Base-by-base conservation (phyloP, 129 eudicot genomes). In the Tanacetum coccineum region DNA sequence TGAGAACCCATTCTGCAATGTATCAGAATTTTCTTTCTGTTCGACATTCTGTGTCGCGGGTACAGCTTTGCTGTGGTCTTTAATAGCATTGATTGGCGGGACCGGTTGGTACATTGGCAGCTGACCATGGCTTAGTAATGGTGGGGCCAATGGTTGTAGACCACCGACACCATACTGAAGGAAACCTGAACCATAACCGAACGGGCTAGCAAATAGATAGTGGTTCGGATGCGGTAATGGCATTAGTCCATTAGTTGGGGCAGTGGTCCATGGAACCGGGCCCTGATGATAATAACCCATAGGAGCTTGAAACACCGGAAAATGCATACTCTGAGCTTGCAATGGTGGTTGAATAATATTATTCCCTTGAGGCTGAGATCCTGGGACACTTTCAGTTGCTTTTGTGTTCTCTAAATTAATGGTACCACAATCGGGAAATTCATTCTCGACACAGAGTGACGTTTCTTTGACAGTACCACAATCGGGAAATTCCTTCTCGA, bases 151-250 rank as follows among this genome's bases (percentile, higher is more conserved):
- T 54, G 80, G 88, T 51, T 82, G 96, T 13, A 81, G 56, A 60
- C 80, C 70, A 40, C 86, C 83, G 14, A 74, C 71, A 57, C 88
- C 82, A 76, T 80, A 92, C 60, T 68, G 95, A 83, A 85, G 69
- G 74, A 75, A 80, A 52, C 19, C 81, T 60, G 81, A 18, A 45
- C 84, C 75, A 52, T 79, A 88, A 21, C 87, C 84, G 42, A 72
- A 81, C 15, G 87, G 86, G 76, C 86, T 82, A 8, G 96, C 26
- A 54, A 80, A 78, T n/a, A 92, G 50, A 66, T 85, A 92, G 64
- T 78, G 91, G 72, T 82, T 91, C 13, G 96, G 80, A 59, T 85
- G 96, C 48, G 91, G 95, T 47, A 77, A 74, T 9, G 87, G 66
- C 77, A 88, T 55, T 48, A 87, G 48, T 55, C 91, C 88, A 17